phyloP scores from a whole-genome alignment of 441 rosid genomes.

The Populus hybrid region DNA sequence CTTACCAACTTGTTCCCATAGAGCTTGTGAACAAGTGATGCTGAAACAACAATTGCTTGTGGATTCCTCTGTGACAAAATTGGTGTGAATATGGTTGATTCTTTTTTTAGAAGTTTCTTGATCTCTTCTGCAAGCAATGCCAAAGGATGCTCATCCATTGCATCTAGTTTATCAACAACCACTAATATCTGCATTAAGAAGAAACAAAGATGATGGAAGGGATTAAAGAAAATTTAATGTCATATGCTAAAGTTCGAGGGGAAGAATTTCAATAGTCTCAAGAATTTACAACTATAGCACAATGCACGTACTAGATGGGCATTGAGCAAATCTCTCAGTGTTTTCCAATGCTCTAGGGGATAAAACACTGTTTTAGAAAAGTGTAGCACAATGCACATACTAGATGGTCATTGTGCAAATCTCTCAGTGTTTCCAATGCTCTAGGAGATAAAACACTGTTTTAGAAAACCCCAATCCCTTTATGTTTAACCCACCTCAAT shows the following conservation, averaged over 20 bases:
- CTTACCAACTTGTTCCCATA: conserved; percentile 91
- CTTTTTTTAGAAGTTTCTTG: conserved; percentile 72
- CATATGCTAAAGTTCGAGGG: background rate
- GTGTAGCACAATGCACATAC: background rate
- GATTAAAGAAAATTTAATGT: background rate
- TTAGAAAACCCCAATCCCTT: background rate
- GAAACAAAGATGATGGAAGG: background rate
- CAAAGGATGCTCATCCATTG: conserved; percentile 67
- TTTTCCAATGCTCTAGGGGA: background rate
- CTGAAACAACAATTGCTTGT: conserved; percentile 67
- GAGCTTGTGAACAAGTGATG: conserved; percentile 87
- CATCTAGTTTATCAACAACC: conserved; percentile 65
- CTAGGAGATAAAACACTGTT: background rate
- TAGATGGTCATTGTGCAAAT: background rate
- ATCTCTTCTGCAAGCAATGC: conserved; percentile 91
- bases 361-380: background rate
- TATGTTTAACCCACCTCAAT: background rate
- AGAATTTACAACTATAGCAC: background rate
- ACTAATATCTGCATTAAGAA: conserved; percentile 54
- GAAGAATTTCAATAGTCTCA: background rate
- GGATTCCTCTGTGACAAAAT: conserved; percentile 85
- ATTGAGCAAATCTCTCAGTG: background rate
- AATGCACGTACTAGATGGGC: background rate
- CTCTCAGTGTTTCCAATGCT: too few relatives aligned
- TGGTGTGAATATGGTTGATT: conserved; percentile 68